Conservation (phyloP, 208 protist genomes). For the Trypanosoma caninum region DNA sequence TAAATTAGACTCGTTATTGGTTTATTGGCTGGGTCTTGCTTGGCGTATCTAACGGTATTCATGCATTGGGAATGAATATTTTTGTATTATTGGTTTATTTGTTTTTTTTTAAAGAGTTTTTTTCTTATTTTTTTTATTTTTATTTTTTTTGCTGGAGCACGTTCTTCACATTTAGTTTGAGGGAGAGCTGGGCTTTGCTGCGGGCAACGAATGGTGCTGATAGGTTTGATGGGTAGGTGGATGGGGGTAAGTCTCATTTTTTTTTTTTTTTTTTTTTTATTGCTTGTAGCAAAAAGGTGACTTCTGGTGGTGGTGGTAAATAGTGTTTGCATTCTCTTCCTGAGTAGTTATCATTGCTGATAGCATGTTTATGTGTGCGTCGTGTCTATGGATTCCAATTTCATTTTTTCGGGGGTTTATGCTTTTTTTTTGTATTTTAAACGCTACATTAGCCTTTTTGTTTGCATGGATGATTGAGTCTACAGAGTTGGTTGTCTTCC, state of each 20-base stretch:
- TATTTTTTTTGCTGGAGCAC: not conserved
- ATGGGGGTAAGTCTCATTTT: not conserved
- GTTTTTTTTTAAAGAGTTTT: constrained; percentile 1
- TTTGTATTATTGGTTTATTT: not conserved
- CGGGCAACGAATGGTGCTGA: not conserved
- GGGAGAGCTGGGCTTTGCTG: not conserved
- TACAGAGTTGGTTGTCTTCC: constrained; percentile 15
- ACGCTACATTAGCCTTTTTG: constrained; percentile 19
- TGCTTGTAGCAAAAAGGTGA: not conserved
- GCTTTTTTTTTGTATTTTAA: constrained; percentile 18
- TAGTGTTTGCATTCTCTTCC: not conserved
- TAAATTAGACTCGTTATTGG: too few relatives aligned
- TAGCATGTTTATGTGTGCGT: not conserved
- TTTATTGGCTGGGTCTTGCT: too few relatives aligned
- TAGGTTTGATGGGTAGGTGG: not conserved
- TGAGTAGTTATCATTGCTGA: not conserved
- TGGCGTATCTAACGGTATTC: too few relatives aligned
- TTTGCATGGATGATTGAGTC: constrained; percentile 33
- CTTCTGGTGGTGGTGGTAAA: not conserved
- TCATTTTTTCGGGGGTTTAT: constrained; percentile 10
- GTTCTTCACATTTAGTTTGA: not conserved
- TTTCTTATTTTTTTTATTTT: constrained; percentile 14
- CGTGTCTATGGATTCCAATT: constrained; percentile 8
- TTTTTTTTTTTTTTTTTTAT: not conserved
- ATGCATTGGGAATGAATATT: too few relatives aligned